A percentile compares a stretch with the other conserved stretches of the same genome.
Conservation (phyloP, 176 grass and related monocot genomes). For the Alloteropsis semialata region DNA sequence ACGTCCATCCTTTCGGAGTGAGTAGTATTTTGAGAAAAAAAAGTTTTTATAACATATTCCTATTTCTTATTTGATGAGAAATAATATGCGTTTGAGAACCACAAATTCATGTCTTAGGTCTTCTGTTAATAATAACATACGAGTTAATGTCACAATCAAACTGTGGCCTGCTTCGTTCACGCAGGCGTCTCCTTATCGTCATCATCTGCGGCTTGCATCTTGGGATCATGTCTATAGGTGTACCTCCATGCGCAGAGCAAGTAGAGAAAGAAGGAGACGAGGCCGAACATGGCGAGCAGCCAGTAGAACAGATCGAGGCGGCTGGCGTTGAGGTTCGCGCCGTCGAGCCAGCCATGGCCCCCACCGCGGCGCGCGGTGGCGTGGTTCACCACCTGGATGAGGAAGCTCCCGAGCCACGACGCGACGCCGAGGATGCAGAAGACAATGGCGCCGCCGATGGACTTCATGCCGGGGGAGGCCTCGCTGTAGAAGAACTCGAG, state of each 20-base stretch:
- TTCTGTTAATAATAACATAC: no score
- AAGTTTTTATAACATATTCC: not conserved
- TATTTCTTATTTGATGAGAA: not conserved
- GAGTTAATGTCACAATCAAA: not conserved
- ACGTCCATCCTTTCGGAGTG: no score
- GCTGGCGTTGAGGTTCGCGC: constrained; percentile 34
- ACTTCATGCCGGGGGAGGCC: constrained; percentile 61
- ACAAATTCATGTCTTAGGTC: not conserved
- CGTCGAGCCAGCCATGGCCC: constrained; percentile 47
- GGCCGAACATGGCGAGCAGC: constrained; percentile 43
- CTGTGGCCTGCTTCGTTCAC: not conserved
- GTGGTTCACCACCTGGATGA: constrained; percentile 54
- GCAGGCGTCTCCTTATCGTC: not conserved
- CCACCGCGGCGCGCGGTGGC: not conserved
- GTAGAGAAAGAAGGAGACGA: constrained; percentile 44
- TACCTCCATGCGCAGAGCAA: constrained; percentile 45
- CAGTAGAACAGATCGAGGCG: constrained; percentile 72
- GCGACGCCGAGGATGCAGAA: constrained; percentile 51
- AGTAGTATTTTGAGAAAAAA: no score
- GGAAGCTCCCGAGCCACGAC: constrained; percentile 49
- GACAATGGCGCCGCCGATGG: constrained; percentile 54
- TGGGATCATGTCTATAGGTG: constrained; percentile 42
- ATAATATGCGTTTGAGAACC: not conserved
- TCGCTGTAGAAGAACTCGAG: constrained; percentile 87
- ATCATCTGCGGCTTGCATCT: not conserved